Base-by-base conservation (phyloP, 129 eudicot species). In the Cynara cardunculus region DNA sequence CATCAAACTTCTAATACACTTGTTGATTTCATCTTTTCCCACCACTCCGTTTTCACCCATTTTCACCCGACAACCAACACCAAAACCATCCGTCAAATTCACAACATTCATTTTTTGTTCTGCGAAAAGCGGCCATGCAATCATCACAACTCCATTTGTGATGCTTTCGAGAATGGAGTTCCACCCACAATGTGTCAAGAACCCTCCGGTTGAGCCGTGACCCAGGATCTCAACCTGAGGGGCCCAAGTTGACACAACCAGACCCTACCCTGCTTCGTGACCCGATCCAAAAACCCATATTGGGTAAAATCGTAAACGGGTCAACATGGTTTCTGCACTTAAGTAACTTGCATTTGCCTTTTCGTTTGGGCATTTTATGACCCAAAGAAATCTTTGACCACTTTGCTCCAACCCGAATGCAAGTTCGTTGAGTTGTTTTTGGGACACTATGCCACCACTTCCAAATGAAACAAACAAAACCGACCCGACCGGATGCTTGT, bases 391-490 rank as follows among this genome's bases (percentile, higher is more conserved):
- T 64, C 81, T 78, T 70, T 84, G 90, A 6, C 84, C 82, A 62
- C 90, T 87, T 70, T 41, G 31, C 37, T 87, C 90, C 44, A 84
- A 78, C 78, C 90, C 90, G 9, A 81, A 73, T 3, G 88, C 88
- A 0, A 87, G 26, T 27, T 89, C 92, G 26, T 74, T 28, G 11
- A 86, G 9, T 56, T 86, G 92, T 16, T 66, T n/a, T 12, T 78
- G 76, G 7, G 88, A 78, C 25, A 89, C 78, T 30, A 87, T 89
- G 49, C 92, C 92, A 71, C 92, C 92, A 37, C 92, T 86, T 28
- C 90, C 92, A 73, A 89, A 89, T n/a, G 90, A 81, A 11, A 89
- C 85, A 22, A 83, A 84, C 67, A 84, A 46, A 41, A 87, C 90
- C 25, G 89, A 88, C 37, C 83, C 80, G 34, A 53, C 65, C 53